Percentiles rank a stretch among this genome's conserved stretches.
phyloP scores from a whole-genome alignment of 257 asterid species.

The Nicotiana knightiana region DNA sequence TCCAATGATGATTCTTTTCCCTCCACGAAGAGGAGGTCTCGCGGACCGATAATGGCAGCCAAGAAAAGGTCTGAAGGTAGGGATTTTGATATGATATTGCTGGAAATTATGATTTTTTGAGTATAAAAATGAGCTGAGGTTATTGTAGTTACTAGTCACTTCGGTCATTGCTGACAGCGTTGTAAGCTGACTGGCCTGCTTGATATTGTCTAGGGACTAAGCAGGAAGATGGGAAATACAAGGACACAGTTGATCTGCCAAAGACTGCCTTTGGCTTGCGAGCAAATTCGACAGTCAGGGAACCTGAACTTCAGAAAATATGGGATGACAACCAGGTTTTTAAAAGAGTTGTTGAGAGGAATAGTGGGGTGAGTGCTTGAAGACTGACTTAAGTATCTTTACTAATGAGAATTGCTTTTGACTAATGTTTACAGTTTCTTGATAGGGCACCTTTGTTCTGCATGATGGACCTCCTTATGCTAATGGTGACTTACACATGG shows the following conservation, averaged over 20 bases:
- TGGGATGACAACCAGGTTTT: constrained; percentile 94
- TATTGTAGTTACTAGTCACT: constrained; percentile 13
- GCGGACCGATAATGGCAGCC: constrained; percentile 79
- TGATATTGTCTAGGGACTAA: constrained; percentile 37
- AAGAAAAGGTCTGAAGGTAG: constrained; percentile 73
- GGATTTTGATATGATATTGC: neutral
- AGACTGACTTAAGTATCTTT: constrained; percentile 3
- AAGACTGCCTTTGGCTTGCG: constrained; percentile 81
- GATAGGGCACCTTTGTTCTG: constrained; percentile 86
- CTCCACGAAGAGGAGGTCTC: constrained; percentile 55
- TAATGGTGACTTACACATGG: constrained; percentile 97
- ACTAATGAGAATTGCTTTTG: constrained; percentile 6
- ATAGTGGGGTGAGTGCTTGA: constrained; percentile 63
- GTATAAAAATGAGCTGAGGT: neutral
- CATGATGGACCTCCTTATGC: constrained; percentile 99
- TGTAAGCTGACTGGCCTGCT: constrained; percentile 14
- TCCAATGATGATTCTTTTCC: constrained; percentile 38
- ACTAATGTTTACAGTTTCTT: constrained; percentile 29
- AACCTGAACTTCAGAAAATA: constrained; percentile 86
- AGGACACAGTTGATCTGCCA: constrained; percentile 87
- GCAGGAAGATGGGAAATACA: constrained; percentile 89
- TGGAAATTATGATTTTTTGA: neutral
- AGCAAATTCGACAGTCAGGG: constrained; percentile 87
- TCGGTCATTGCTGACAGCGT: neutral
- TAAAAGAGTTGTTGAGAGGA: constrained; percentile 55